These are phyloP conservation scores for Pythium aphanidermatum DNA, from an alignment of 352 stramenopile genomes.

Conservation along the genomic window DNA sequence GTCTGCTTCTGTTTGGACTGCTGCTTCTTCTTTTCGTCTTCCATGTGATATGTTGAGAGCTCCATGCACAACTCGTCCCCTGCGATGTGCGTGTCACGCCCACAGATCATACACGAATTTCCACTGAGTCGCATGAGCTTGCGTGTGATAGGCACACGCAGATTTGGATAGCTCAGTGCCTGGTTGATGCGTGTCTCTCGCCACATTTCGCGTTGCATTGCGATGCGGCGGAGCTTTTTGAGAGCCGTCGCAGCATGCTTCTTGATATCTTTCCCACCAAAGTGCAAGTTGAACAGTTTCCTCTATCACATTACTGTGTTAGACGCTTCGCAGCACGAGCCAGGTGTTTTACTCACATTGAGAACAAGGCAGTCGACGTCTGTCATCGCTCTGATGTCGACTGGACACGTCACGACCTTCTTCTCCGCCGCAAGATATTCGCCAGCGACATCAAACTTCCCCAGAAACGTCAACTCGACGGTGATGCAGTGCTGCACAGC, in stretches of 20 bases:
- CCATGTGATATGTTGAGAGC: conserved; percentile 56
- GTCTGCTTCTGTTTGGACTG: conserved; percentile 26
- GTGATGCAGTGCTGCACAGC: conserved; percentile 57
- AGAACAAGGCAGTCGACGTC: conserved; percentile 72
- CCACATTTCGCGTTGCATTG: conserved; percentile 55
- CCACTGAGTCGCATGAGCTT: conserved; percentile 82
- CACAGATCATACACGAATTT: conserved; percentile 75
- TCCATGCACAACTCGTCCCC: conserved; percentile 82
- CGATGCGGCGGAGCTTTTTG: conserved; percentile 40
- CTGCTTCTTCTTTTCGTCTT: conserved; percentile 57
- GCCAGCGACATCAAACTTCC: conserved; percentile 75
- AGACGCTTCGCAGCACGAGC: neutral
- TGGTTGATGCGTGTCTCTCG: conserved; percentile 70
- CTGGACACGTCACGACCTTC: conserved; percentile 54
- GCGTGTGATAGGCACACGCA: conserved; percentile 68
- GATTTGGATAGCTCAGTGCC: conserved; percentile 54
- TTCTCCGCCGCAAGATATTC: conserved; percentile 75
- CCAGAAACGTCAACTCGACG: conserved; percentile 69
- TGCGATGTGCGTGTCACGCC: conserved; percentile 56
- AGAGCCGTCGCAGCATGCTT: conserved; percentile 43
- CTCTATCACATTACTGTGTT: conserved; percentile 25
- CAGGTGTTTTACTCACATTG: conserved; percentile 46
- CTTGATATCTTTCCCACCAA: conserved; percentile 59
- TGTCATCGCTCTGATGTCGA: conserved; percentile 67
- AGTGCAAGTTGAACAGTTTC: conserved; percentile 73